Base-by-base conservation (phyloP, 1,284 basidiomycete species). In the Leccinum subspadiceum region DNA sequence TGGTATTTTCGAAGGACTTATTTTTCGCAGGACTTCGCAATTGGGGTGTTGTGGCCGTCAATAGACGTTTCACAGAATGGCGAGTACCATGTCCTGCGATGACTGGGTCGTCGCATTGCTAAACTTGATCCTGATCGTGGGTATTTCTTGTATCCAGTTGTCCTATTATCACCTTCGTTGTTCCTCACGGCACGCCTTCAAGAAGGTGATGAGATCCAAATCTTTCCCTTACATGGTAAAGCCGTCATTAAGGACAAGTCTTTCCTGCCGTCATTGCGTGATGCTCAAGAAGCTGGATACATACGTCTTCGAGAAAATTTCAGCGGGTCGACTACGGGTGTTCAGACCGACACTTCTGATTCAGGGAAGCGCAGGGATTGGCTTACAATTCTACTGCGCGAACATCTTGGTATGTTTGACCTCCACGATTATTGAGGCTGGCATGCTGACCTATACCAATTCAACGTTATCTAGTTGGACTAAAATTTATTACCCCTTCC, bases 1-100 rank as follows among this genome's bases (percentile, higher is more conserved):
- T 57, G n/a, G 12, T 54, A 39, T 59, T 60, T 58, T 63, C 58
- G 22, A 66, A 26, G 17, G 59, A 56, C 59, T 69, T 13, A 66
- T 64, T 68, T 60, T 50, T 51, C 56, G 61, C 67, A 88, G 84
- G 70, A 76, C 49, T 86, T 86, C 73, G 81, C 85, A 15, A 77
- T 90, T 53, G 90, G 90, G 12, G 75, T 85, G 51, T 80, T 82
- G 64, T 92, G 90, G 90, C 88, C 89, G 9, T 87, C 85, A 29
- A 66, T 79, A 35, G 86, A 89, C 6, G 62, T 86, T 59, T 68
- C 82, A 33, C 78, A 77, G 59, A 81, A 85, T 60, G 76, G 89
- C 87, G 70, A 66, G 83, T 76, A 65, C 60, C 41, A 52, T 29
- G 15, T 62, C 55, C 44, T 56, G 33, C 17, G 26, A 37, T 51